Evolutionary conservation across 1,139 yeast species (phyloP), one percentile per base, ranked within the genome.

Genomic region (Saccharomyces hybrid): DNA sequence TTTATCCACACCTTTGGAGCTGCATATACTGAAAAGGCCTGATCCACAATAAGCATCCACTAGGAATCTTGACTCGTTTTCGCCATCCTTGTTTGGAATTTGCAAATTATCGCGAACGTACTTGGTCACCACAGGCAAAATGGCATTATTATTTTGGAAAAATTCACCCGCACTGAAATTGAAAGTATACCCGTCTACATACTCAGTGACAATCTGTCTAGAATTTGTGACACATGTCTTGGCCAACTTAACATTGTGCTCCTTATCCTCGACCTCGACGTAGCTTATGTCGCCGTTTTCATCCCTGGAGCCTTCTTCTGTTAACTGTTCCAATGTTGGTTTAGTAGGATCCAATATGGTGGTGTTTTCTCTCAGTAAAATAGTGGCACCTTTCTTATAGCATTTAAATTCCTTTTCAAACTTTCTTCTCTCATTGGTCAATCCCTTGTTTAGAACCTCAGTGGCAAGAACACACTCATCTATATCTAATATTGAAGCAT

Each of bases 1-100:
- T 61, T 80, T 79, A 49, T 86, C 84, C 13, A 90, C 96, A 47
- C 87, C 84, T 23, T 79, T 73, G 26, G 95, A 84, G 64, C 96
- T 86, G 6, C 97, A 83, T 54, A 93, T 85, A 56, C 96, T 87
- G 70, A 93, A 93, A 51, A 93, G 75, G 0, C 99, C 99, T 2
- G 97, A 88, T 2, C 99, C 99, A 76, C 99, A 93, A 73, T 93
- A 93, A 0, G 99, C 97, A 70, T 93, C 99, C 30, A 93, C 97
- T 54, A 93, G 75, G 69, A 84, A 90, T 68, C 65, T 73, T 64
- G 72, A 74, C 13, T 65, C 69, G 13, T 38, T 20, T 8, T 20
- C 4, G 11, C 26, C 44, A 3, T 57, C 65, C 13, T 61, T 65
- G 59, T 71, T 77, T 13, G 81, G 80, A 30, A 83, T 76, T 48